Conservation (phyloP, 352 stramenopile genomes). For the Phytophthora vignae region DNA sequence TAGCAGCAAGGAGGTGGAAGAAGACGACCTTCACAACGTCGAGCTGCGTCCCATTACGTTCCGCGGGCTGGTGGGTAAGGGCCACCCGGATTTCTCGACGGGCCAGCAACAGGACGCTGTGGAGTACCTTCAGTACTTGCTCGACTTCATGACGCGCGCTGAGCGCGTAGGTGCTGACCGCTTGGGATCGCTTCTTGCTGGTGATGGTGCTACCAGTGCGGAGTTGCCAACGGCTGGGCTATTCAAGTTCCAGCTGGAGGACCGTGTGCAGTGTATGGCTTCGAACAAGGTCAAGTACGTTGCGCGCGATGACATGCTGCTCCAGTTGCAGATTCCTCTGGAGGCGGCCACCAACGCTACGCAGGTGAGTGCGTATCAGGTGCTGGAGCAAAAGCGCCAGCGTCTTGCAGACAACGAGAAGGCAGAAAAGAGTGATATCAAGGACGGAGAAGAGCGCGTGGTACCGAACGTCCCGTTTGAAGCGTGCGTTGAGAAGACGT, state of each 20-base stretch:
- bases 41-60: conserved; percentile 92
- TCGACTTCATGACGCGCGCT: conserved; percentile 92
- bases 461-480: conserved; percentile 94
- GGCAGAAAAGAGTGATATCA: conserved; percentile 26
- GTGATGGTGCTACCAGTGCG: conserved; percentile 36
- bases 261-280: conserved; percentile 80
- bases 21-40: conserved; percentile 48
- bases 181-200: conserved; percentile 55
- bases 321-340: conserved; percentile 90
- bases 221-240: conserved; percentile 81
- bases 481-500: conserved; percentile 94
- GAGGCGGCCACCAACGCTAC: conserved; percentile 87
- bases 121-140: conserved; percentile 97
- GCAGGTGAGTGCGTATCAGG: conserved; percentile 89
- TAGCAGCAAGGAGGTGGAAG: conserved; percentile 41
- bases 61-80: conserved; percentile 94
- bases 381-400: conserved; percentile 90
- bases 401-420: conserved; percentile 71
- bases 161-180: conserved; percentile 72
- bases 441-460: conserved; percentile 75
- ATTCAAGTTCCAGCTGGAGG: conserved; percentile 94
- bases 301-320: conserved; percentile 74
- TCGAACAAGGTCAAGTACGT: conserved; percentile 92
- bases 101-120: conserved; percentile 98
- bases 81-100: conserved; percentile 97